Evolutionary conservation across 305 asterid genomes (phyloP), one percentile per base, ranked within the genome.

Genomic region (Rubia occidens): DNA sequence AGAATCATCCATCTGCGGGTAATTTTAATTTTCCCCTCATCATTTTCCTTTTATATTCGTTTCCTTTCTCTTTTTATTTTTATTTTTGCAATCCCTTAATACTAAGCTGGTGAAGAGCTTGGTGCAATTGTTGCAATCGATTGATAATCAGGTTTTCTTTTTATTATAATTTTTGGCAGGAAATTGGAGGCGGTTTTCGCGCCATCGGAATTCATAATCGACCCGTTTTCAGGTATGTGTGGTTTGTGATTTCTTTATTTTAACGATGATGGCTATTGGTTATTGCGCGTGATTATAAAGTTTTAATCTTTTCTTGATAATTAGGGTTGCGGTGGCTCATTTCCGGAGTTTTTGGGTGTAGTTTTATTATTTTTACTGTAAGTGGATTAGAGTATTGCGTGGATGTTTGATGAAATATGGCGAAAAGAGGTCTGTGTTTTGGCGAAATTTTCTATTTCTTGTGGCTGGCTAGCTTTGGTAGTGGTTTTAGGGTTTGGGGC

Each of bases 131-230:
- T 18, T 37, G 60, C 20, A 68, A 37, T 10, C 15, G 71, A 51
- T 58, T 67, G 58, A 24, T 64, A 35, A 9, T 7, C 7, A 15
- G 78, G 76, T 72, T 76, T 71, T 8, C 1, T 76, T 79, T 69
- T 75, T 66, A 78, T 32, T 1, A 32, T 32, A 79, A 51, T 51
- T 51, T 26, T 82, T 85, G 78, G 66, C 24, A 51, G 64, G 55
- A 71, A 75, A 75, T 67, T 77, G 78, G 69, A 79, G 35, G 58
- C 58, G 74, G 82, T 6, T 82, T 71, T 49, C 78, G 71, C 72
- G 82, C 63, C 74, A 74, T 68, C 79, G 26, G 80, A 72, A 79
- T 83, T 71, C 77, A 29, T 79, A 74, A 80, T 83, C 81, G 71
- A 62, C 47, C 76, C 71, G 37, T 72, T 74, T 47, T 78, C 81